Conservation (phyloP, 495 filamentous ascomycete species). For the Gamarada debralockiae region DNA sequence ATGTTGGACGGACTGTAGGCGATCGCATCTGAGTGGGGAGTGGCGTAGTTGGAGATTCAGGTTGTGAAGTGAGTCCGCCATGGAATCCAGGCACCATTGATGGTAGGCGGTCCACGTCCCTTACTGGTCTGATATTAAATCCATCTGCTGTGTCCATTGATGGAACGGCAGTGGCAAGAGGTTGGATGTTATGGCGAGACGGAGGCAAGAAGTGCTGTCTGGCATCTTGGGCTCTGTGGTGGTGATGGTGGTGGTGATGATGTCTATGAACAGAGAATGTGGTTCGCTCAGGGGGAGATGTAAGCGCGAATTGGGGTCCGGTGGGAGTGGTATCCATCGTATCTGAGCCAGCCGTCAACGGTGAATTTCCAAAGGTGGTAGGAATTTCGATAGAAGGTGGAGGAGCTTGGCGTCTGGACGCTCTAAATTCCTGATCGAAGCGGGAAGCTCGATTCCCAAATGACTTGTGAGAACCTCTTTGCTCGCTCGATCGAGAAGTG, state of each 20-base stretch:
- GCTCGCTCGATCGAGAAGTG: slow-evolving; percentile 13
- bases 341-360: slow-evolving; percentile 15
- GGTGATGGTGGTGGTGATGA: slow-evolving; percentile 58
- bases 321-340: slow-evolving; percentile 55
- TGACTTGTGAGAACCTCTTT: slow-evolving; percentile 27
- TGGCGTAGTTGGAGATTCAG: slow-evolving; percentile 90
- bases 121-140: slow-evolving; percentile 74
- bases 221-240: slow-evolving; percentile 56
- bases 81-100: slow-evolving; percentile 77
- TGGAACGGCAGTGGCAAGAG: slow-evolving; percentile 63
- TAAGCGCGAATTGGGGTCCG: slow-evolving; percentile 60
- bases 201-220: slow-evolving; percentile 50
- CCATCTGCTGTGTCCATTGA: slow-evolving; percentile 72
- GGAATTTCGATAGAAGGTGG: slow-evolving; percentile 75
- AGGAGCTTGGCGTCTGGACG: slow-evolving; percentile 61
- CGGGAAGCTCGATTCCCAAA: slow-evolving; percentile 31
- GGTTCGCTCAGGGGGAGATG: slow-evolving; percentile 71
- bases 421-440: slow-evolving; percentile 44
- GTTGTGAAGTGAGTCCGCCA: slow-evolving; percentile 74
- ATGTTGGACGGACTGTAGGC: slow-evolving; percentile 44
- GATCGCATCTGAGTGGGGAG: slow-evolving; percentile 53
- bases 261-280: slow-evolving; percentile 48
- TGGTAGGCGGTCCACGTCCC: slow-evolving; percentile 80
- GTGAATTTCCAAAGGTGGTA: slow-evolving; percentile 14
- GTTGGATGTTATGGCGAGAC: slow-evolving; percentile 54